phyloP scores from a whole-genome alignment of 2,329 filamentous ascomycete genomes.

The Graphium sp. region DNA sequence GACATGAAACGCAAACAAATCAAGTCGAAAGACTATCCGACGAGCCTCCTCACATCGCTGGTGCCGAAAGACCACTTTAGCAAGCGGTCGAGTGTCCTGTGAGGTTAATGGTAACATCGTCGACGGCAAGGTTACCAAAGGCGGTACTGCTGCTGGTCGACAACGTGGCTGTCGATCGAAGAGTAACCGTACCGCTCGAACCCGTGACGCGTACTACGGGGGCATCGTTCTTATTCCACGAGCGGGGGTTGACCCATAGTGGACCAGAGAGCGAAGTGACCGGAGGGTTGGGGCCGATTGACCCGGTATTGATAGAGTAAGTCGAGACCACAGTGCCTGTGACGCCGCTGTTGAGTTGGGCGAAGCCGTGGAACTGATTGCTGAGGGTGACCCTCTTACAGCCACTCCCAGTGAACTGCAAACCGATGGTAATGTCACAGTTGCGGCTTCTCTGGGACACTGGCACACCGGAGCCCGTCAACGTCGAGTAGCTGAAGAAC shows the following conservation, averaged over 20 bases:
- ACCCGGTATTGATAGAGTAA: too few species aligned
- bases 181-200: neutral
- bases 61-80: too few species aligned
- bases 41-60: neutral
- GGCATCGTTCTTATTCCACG: constrained; percentile 1
- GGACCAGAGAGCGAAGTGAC: constrained; percentile 1
- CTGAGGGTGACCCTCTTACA: constrained; percentile 2
- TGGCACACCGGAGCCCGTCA: constrained; percentile 1
- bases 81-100: too few species aligned
- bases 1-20: too few species aligned
- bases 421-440: constrained; percentile 4
- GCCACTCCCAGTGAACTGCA: constrained; percentile 3
- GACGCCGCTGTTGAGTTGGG: neutral
- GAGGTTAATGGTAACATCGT: constrained; percentile 2
- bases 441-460: constrained; percentile 2
- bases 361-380: constrained; percentile 3
- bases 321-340: neutral
- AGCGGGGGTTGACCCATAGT: constrained; percentile 2
- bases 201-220: too few species aligned
- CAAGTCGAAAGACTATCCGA: too few species aligned
- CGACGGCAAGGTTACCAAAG: constrained; percentile 1
- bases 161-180: neutral
- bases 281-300: constrained; percentile 1
- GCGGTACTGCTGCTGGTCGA: constrained; percentile 1
- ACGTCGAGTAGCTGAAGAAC: constrained; percentile 3